Base-by-base conservation (phyloP, 495 filamentous ascomycete genomes). In the Penicillium subrubescens region DNA sequence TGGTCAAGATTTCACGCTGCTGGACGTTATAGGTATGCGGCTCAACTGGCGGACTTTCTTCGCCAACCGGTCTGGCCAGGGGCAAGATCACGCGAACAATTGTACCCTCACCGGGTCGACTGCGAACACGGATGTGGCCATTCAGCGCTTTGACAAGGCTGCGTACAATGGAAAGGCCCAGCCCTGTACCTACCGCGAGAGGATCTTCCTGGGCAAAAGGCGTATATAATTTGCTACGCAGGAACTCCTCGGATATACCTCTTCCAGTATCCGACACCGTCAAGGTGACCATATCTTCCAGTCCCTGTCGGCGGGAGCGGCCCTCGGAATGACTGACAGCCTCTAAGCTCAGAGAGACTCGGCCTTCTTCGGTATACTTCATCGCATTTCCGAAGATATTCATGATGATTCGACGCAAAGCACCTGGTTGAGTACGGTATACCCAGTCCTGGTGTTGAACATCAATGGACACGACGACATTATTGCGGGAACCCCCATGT, bases 361-460 rank as follows among this genome's bases (percentile, higher is more conserved):
- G 86, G 6, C 92, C 92, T 2, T 79, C 74, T 8, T 81, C 81
- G 7, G 89, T 93, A 66, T 92, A 94, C 67, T 96, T 96, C 67
- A 94, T 83, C 0, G 92, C 87, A 73, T 96, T 96, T 19, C 92
- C 90, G 59, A 92, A 88, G 2, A 94, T 65, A 67, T 96, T 94
- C 89, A 93, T 91, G 35, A 95, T 83, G 46, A 93, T 84, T 3
- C 92, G 85, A 19, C 89, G 83, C 43, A 92, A 75, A 3, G 90
- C 91, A 5, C 90, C 90, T 0, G 90, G 89, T 44, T 93, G 89
- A 0, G 87, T 86, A 5, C 79, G 79, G 73, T 91, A 92, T 14
- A 83, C 62, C 79, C 87, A 92, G 60, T 84, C 74, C 44, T 85
- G 81, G 19, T 79, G 78, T 25, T 86, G 82, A 50, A 93, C 83